Evolutionary conservation across 1,139 yeast genomes (phyloP), one percentile per base, ranked within the genome.

Genomic region (Yamadazyma atlantica): DNA sequence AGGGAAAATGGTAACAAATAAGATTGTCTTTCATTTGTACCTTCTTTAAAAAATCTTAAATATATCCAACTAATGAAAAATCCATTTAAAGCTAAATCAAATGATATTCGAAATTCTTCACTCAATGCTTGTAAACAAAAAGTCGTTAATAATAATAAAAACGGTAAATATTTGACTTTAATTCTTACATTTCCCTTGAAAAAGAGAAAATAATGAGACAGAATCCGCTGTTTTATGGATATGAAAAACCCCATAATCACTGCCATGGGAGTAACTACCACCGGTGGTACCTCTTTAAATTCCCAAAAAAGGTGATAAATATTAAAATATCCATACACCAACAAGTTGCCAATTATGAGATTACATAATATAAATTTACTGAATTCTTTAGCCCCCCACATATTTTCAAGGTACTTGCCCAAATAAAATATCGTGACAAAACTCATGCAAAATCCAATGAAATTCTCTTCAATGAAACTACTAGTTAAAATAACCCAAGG

Each of bases 161-260:
- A 66, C 10, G 77, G 76, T 2, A 70, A 46, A 36, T 60, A 56
- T 3, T 69, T 60, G 12, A 71, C 73, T 37, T 64, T 63, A 14
- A 71, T 49, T 28, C 75, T 51, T 16, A 71, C 38, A 32, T 57
- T 58, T 1, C 74, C 74, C 39, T 64, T 61, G 45, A 70, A 61
- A 34, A 70, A 59, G 19, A 70, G 49, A 33, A 72, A 51, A 44
- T 69, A 70, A 49, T 71, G 76, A 39, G 63, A 60, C 14, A 73
- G 64, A 13, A 71, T 68, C 28, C 76, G 48, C 49, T 71, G 76
- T 42, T 70, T 70, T 4, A 69, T 58, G 4, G 75, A 75, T 10
- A 70, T 69, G 9, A 72, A 50, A 23, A 70, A 54, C 13, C 71
- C 74, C 60, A 69, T 65, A 24, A 63, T 62, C 33, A 53, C 58